Evolutionary conservation across 805 yeast species (phyloP), one percentile per base, ranked within the genome.

Genomic region (Saccharomyces eubayanus): DNA sequence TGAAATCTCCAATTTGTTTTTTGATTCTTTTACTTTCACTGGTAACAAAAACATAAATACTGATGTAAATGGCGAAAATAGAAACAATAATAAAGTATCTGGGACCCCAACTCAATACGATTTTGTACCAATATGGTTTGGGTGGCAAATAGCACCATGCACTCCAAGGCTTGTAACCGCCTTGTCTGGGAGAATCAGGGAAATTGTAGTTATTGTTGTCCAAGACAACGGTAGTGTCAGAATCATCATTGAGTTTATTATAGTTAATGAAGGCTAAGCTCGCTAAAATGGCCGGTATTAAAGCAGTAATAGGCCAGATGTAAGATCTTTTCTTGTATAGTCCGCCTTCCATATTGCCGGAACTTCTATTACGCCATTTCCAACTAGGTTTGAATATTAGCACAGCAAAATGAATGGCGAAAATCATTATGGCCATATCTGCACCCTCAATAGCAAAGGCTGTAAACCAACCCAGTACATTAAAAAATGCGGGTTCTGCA

Each of bases 391-490:
- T 73, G 67, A 88, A 87, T 4, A 90, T 85, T 30, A 89, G 71
- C 46, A 89, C 64, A 28, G 82, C 88, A 9, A 92, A 85, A 69
- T 90, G 96, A 14, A 89, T 70, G 1, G 97, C 96, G 70, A 90
- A 86, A 36, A 85, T 77, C 31, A 89, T 72, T 51, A 89, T 90
- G 16, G 94, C 90, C 36, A 89, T 64, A 69, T 90, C 97, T 1
- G 91, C 89, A 21, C 96, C 96, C 68, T 88, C 95, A 12, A 87
- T 85, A 24, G 89, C 77, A 43, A 83, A 76, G 2, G 91, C 87
- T 1, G 96, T 86, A 68, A 88, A 83, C 74, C 87, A 89, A 1
- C 96, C 96, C 36, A 85, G 77, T 4, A 82, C 79, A 62, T 83
- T 81, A 61, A 84, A 80, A 63, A 85, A 81, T 30, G 66, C 68